Conservation (phyloP, 768 basidiomycete species). For the Nevesoporus exiguus region DNA sequence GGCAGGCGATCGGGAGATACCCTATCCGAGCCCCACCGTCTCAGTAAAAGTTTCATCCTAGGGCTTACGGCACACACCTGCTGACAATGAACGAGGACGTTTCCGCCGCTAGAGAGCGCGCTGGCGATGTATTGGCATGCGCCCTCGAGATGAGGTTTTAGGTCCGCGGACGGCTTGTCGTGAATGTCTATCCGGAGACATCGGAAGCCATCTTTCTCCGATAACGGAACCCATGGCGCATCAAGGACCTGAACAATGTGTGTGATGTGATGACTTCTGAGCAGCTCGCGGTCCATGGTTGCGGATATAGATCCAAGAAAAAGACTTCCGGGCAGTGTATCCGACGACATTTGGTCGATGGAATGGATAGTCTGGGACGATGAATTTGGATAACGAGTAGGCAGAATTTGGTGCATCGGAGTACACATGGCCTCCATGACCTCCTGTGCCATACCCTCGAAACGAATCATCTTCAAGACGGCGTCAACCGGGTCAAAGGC, state of each 20-base stretch:
- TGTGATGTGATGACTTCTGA: conserved; percentile 47
- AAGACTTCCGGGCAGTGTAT: conserved; percentile 45
- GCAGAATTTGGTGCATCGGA: conserved; percentile 74
- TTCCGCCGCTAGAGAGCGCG: conserved; percentile 55
- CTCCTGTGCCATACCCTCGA: conserved; percentile 69
- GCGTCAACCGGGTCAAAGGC: neutral
- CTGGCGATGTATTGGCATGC: conserved; percentile 66
- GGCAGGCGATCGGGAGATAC: conserved; percentile 72
- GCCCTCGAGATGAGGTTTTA: conserved; percentile 64
- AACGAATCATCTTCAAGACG: conserved; percentile 61
- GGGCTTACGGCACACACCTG: conserved; percentile 48
- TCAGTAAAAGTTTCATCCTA: neutral
- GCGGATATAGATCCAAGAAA: conserved; percentile 69
- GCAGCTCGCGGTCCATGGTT: conserved; percentile 51
- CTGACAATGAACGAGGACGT: conserved; percentile 77
- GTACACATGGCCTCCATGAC: conserved; percentile 84
- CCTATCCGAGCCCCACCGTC: conserved; percentile 38
- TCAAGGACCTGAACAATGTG: conserved; percentile 69
- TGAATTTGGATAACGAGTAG: conserved; percentile 27
- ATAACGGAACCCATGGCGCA: conserved; percentile 56
- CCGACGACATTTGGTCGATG: conserved; percentile 9
- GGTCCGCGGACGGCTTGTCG: conserved; percentile 58
- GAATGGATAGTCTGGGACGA: conserved; percentile 20
- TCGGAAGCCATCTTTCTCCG: conserved; percentile 43
- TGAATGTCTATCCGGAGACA: conserved; percentile 67